Conservation (phyloP, 1,139 yeast genomes). For the Geotrichum candidum region DNA sequence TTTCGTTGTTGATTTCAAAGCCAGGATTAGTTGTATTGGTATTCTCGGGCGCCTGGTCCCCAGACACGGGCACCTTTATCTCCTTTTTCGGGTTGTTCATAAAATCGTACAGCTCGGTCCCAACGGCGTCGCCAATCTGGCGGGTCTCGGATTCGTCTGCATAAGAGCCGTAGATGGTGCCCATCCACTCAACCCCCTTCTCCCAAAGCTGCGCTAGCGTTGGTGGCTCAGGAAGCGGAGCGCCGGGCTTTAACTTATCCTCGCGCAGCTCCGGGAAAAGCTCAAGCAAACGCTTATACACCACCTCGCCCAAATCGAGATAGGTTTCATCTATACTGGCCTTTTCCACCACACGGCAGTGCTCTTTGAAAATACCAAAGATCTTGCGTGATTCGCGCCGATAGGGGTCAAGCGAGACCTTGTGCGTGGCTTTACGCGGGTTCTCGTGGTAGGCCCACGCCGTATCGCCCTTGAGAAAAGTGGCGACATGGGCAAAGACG, state of each 20-base stretch:
- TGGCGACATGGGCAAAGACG: slow-evolving; percentile 87
- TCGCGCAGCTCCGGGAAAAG: slow-evolving; percentile 37
- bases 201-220: slow-evolving; percentile 35
- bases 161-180: slow-evolving; percentile 23
- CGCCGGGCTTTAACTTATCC: slow-evolving; percentile 25
- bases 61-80: background rate
- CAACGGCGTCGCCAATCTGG: slow-evolving; percentile 25
- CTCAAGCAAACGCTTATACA: slow-evolving; percentile 36
- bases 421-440: slow-evolving; percentile 45
- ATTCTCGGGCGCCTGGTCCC: background rate
- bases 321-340: slow-evolving; percentile 96
- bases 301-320: slow-evolving; percentile 65
- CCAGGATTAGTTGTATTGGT: background rate
- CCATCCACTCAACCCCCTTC: slow-evolving; percentile 34
- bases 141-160: slow-evolving; percentile 19
- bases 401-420: slow-evolving; percentile 88
- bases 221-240: slow-evolving; percentile 40
- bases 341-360: slow-evolving; percentile 55
- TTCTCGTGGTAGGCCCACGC: slow-evolving; percentile 67
- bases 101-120: slow-evolving; percentile 14
- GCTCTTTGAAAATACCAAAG: slow-evolving; percentile 49
- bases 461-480: slow-evolving; percentile 78
- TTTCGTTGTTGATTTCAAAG: background rate
- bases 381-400: slow-evolving; percentile 81
- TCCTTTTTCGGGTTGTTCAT: slow-evolving; percentile 3